Evolutionary conservation across 2,329 filamentous ascomycete species (phyloP), one percentile per base, ranked within the genome.

Genomic region (Saccharata proteae): DNA sequence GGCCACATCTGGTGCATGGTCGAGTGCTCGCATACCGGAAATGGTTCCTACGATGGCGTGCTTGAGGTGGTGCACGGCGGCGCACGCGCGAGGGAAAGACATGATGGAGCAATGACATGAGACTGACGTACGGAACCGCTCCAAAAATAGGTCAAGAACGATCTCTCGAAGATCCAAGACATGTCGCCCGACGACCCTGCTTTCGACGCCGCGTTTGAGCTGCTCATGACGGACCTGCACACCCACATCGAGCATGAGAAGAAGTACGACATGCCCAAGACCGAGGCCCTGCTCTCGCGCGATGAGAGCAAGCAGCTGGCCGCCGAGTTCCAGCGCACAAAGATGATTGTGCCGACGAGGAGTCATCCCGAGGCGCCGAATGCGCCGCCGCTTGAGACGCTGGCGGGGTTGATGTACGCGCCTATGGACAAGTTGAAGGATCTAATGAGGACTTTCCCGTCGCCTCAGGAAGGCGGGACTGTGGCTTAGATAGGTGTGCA

Each of bases 341-440:
- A 53, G 38, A 38, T 34, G 14, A 51, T 54, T 26, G 40, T 50
- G 8, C 51, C 48, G 3, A 47, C 45, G 2, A 36, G 49, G 14
- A 44, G 39, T 21, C 51, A 55, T 36, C 50, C 52, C 3, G 41
- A 32, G 15, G 51, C 45, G 3, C 64, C 64, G 0, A 59, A 69
- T 37, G 59, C 61, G 20, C 67, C 68, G 3, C 66, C 65, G 0
- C 74, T 71, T 36, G 69, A 75, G 55, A 69, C 64, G 0, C 65
- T 59, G 0, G 61, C 60, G 35, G 69, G 65, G 0, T 40, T 77
- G 14, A 38, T 77, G 47, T 52, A 65, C 0, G 68, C 71, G 10
- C 71, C 71, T 0, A 53, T 76, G 12, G 73, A 76, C 45, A 62
- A 61, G 36, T 38, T 77, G 18, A 52, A 51, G 21, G 69, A 76